Evolutionary conservation across 495 filamentous ascomycete species (phyloP), one percentile per base, ranked within the genome.

Genomic region (Astrothelium macrocarpum): DNA sequence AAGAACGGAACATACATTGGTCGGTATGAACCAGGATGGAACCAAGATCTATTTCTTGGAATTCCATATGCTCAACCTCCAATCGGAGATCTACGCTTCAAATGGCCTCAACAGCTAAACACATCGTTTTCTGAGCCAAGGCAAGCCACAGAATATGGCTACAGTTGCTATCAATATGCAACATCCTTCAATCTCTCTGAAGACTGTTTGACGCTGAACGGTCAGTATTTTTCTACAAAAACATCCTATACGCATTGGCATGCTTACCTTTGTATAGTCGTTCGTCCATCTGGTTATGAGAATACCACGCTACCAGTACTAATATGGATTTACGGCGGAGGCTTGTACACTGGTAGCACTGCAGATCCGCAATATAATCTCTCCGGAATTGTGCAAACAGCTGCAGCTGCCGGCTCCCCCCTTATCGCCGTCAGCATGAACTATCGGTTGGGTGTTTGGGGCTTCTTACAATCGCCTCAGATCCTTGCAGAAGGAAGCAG

Each of bases 1-100:
- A 68, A 64, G 29, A 81, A 81, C 67, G 80, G 78, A 42, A 81
- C 78, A 0, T 77, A 79, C 45, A 56, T 61, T 25, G 83, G 81
- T 4, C 66, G 68, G 2, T 70, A 76, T 49, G 67, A 76, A 28
- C 60, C 74, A 2, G 53, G 65, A 31, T 84, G 76, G 68, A 62
- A 78, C 31, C 80, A 83, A 67, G 79, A 83, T 56, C 68, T 75
- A 32, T 86, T 85, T 68, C 75, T 85, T 5, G 82, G 80, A 1
- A 80, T 86, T 4, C 80, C 82, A 0, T 85, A 81, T 68, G 82
- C 80, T 1, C 70, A 79, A 53, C 79, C 79, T 34, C 80, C 82
- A 0, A 59, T 81, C 1, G 77, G 77, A 3, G 39, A 73, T 39
- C 71, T 81, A 18, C 74, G 84, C 0, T 85, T 84, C 62, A 74